Conservation (phyloP, 257 asterid species). For the Fraxinus excelsior region DNA sequence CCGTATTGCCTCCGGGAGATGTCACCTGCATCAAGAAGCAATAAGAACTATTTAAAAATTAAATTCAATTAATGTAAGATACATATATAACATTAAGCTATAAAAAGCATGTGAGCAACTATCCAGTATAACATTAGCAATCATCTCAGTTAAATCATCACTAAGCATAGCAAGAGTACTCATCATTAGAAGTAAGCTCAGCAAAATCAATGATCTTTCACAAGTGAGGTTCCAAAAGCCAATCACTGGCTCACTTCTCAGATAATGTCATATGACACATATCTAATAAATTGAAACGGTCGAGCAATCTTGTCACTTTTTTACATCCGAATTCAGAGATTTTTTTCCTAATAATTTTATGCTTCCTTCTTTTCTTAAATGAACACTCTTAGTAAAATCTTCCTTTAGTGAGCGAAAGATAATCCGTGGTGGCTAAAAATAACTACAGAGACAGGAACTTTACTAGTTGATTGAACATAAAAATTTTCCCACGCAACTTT, state of each 20-base stretch:
- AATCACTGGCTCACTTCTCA: background rate
- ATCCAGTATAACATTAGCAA: background rate
- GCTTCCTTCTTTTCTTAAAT: background rate
- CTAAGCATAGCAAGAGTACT: background rate
- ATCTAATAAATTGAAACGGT: background rate
- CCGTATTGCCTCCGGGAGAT: slow-evolving; percentile 52
- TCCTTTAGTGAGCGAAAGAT: background rate
- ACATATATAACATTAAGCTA: slow-evolving; percentile 6
- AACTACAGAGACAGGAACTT: background rate
- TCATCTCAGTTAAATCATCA: background rate
- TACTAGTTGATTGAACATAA: background rate
- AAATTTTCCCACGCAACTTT: background rate
- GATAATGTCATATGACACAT: background rate
- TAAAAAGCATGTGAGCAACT: slow-evolving; percentile 3
- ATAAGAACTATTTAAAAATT: slow-evolving; percentile 18
- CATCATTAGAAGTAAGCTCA: slow-evolving; percentile 3
- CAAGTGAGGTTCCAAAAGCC: background rate
- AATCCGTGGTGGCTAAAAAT: background rate
- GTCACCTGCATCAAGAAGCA: slow-evolving; percentile 59
- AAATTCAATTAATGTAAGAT: background rate
- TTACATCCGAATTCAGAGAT: background rate
- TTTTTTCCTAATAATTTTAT: background rate
- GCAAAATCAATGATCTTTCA: background rate
- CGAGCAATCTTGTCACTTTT: background rate
- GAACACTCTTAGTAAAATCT: background rate